Base-by-base conservation (phyloP, 441 rosid species). In the Bocquillonia castaneifolia region DNA sequence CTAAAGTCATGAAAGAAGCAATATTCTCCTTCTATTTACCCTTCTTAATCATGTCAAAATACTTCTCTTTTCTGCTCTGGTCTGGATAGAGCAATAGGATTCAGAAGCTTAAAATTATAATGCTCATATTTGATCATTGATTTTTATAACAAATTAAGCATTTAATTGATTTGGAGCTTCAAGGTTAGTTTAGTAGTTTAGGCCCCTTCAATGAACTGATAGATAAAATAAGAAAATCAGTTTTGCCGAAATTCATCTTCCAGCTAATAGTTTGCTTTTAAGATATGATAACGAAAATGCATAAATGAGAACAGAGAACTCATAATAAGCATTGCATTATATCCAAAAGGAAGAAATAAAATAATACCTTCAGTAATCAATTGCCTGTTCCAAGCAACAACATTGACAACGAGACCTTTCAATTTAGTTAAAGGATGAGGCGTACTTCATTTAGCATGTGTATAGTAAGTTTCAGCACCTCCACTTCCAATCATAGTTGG, bases 1-100 rank as follows among this genome's bases (percentile, higher is more conserved):
- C 90, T 65, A 96, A 88, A 73, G 90, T 94, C 84, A 90, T 94
- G 75, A 90, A 88, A 65, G 97, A 87, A 75, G 99, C 97, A 77
- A 94, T 94, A 78, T 83, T 90, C 80, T 92, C 99, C 88, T 94
- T 94, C 81, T 90, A 97, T 77, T 94, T 94, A 77, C 99, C 99
- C 45, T 60, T 59, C 81, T 88, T 86, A 58, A 90, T 94, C 97
- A 90, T 90, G 62, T 74, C 76, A 72, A 90, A 76, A 75, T 79
- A 65, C 75, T 77, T 85, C 76, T 87, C 97, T 80, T 86, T 82
- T 90, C 96, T 64, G 91, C 78, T 84, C 79, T 91, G 55, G 87
- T 88, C 97, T 88, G 96, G 84, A 81, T 37, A 67, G 63, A 63
- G 36, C 42, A 72, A 63, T 54, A 72, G 72, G 69, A 66, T 42